Base-by-base conservation (phyloP, 192 early-diverging fungal species). In the Backusella parvicylindrica region DNA sequence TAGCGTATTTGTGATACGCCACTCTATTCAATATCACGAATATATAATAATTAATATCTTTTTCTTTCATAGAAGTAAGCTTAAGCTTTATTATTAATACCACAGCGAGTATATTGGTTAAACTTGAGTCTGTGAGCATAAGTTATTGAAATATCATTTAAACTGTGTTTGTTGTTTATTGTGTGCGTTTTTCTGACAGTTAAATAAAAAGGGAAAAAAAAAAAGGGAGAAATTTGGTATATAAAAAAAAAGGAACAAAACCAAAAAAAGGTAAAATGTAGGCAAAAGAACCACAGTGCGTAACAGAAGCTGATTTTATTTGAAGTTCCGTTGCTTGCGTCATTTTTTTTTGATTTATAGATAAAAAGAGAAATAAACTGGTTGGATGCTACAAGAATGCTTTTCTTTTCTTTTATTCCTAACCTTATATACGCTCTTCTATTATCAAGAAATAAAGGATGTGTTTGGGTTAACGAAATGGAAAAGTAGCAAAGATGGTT, bases 1-100 rank as follows among this genome's bases (percentile, higher is more conserved):
- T 77, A 77, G 13, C 79, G 75, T 67, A 81, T 81, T 65, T 81
- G 79, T 15, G 75, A 77, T 49, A 81, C 72, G 37, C 79, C 79
- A 36, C 75, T 77, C 79, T 81, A 70, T 50, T 26, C 36, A 71
- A 63, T 32, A 56, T 56, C 72, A 50, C 5, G 31, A 28, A 37
- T 18, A 21, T 40, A 67, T 68, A n/a, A n/a, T 26, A 32, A 32
- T 30, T 47, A 47, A 16, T n/a, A 32, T 15, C 13, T 26, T 12
- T 28, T 36, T 38, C 5, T 35, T 67, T 26, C 7, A 35, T 9
- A 64, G n/a, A 26, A 40, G 28, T 60, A 60, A 47, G 30, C 11
- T 30, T 68, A 4, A 66, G 16, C 13, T 53, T 53, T 35, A 31
- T 33, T 40, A 13, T 64, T 9, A 11, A 30, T 77, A 78, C 77